Base-by-base conservation (phyloP, 139 green algal species). In the Coccomyxa sp. region DNA sequence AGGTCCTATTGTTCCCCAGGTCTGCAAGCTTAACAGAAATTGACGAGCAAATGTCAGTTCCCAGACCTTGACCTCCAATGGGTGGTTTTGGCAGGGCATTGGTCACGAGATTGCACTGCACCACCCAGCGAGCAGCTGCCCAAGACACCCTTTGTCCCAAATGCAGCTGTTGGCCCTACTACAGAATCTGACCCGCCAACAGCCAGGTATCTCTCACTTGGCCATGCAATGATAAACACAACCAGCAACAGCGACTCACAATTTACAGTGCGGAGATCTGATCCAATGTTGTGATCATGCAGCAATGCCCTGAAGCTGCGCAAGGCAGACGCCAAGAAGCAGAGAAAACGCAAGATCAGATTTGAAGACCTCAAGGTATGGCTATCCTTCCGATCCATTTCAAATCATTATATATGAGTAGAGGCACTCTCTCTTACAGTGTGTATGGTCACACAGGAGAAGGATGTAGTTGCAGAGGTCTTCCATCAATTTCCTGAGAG, bases 281-380 rank as follows among this genome's bases (percentile, higher is more conserved):
- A 51, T 51, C 38, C 38, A 51, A 51, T 51, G 7, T 51, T 51
- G 38, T 7, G 38, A 51, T 51, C 38, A 51, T 51, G 38, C 38
- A 51, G 38, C 38, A 51, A 51, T 51, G 38, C 38, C 38, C 38
- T 51, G 38, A 51, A 51, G 7, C 27, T 12, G n/a, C 14, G 14
- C 23, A 77, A 77, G 71, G 14, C 27, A 38, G 71, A 15, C 9
- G 23, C 58, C 76, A 83, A 86, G 81, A 60, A 82, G 67, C 79
- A 83, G 67, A 51, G 76, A 51, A 87, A 87, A 77, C 81, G 83
- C 59, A 92, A 92, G 84, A 68, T 92, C 32, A 89, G 85, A 0
- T 76, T 89, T 10, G 87, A 91, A 17, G 75, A 86, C 51, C 80
- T 92, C 59, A 79, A 89, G 78, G 81, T 82, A 38, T 18, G n/a